Evolutionary conservation across 108 stramenopile species (phyloP).

Genomic region (Nitzschia putrida): DNA sequence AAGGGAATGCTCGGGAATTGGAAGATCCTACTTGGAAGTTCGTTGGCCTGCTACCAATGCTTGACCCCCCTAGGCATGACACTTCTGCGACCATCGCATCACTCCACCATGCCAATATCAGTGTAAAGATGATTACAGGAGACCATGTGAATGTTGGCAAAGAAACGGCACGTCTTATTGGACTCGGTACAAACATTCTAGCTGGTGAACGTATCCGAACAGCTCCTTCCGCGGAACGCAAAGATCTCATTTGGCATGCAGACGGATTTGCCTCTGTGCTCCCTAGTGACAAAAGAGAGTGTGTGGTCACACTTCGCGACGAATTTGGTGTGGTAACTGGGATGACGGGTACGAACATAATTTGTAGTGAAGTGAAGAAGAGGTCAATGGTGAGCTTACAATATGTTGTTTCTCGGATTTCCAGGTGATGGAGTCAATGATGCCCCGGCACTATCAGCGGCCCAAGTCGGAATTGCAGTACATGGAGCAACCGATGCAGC

Average conservation of each 20-base stretch:
- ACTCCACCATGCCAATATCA: slow-evolving; percentile 55
- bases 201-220: slow-evolving; percentile 26
- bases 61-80: slow-evolving; percentile 85
- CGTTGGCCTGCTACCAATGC: slow-evolving; percentile 79
- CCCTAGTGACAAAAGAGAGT: slow-evolving; percentile 68
- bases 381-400: slow-evolving; percentile 9
- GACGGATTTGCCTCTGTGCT: slow-evolving; percentile 81
- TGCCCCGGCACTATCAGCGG: slow-evolving; percentile 81
- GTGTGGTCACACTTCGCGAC: slow-evolving; percentile 45
- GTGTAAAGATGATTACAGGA: slow-evolving; percentile 90
- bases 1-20: slow-evolving; percentile 53
- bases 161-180: slow-evolving; percentile 57
- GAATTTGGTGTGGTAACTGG: slow-evolving; percentile 71
- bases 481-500: slow-evolving; percentile 90
- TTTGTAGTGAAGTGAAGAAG: slow-evolving; percentile 59
- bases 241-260: slow-evolving; percentile 48
- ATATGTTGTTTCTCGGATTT: slow-evolving; percentile 48
- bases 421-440: slow-evolving; percentile 98
- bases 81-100: slow-evolving; percentile 69
- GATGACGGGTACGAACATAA: slow-evolving; percentile 89
- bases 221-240: slow-evolving; percentile 29
- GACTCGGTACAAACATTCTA: slow-evolving; percentile 30
- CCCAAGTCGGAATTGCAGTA: slow-evolving; percentile 84
- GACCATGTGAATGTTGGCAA: slow-evolving; percentile 79
- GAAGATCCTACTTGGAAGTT: slow-evolving; percentile 57